Evolutionary conservation across 1,139 yeast species (phyloP).

Genomic region (Geotrichum aggregatum): DNA sequence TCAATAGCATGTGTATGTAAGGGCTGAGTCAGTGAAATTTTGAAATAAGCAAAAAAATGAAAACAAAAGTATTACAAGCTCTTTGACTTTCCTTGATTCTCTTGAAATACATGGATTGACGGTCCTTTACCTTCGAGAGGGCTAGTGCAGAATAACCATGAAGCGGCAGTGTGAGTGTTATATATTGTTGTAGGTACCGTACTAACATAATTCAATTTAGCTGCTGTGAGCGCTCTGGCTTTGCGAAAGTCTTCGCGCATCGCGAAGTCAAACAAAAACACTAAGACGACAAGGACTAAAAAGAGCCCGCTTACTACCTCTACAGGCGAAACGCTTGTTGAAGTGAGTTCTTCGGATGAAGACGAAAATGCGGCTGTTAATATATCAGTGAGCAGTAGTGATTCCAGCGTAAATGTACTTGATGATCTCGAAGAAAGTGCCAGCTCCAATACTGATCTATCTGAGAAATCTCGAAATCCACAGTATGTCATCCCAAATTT

Average conservation of each 20-base stretch:
- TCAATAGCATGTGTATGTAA: neutral
- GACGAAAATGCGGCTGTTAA: neutral
- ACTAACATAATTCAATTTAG: neutral
- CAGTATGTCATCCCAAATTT: neutral
- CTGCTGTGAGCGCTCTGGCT: slow-evolving; percentile 13
- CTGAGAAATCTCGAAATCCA: neutral
- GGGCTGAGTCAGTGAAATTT: neutral
- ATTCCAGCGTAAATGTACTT: too few relatives aligned
- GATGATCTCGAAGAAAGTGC: neutral
- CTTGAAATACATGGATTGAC: too few relatives aligned
- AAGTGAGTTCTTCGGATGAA: neutral
- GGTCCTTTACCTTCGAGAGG: too few relatives aligned
- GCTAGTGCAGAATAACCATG: slow-evolving; percentile 3
- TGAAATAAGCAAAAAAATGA: too few relatives aligned
- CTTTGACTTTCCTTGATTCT: too few relatives aligned
- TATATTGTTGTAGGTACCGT: neutral
- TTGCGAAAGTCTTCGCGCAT: neutral
- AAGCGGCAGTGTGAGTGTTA: slow-evolving; percentile 6
- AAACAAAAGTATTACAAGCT: too few relatives aligned
- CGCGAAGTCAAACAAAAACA: neutral
- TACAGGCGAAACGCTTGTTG: neutral
- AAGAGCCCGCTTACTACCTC: neutral
- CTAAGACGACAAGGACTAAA: neutral
- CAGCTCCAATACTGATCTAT: neutral
- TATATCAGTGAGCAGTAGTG: neutral